Base-by-base conservation (phyloP, 805 yeast genomes). In the Starmera caribaea region DNA sequence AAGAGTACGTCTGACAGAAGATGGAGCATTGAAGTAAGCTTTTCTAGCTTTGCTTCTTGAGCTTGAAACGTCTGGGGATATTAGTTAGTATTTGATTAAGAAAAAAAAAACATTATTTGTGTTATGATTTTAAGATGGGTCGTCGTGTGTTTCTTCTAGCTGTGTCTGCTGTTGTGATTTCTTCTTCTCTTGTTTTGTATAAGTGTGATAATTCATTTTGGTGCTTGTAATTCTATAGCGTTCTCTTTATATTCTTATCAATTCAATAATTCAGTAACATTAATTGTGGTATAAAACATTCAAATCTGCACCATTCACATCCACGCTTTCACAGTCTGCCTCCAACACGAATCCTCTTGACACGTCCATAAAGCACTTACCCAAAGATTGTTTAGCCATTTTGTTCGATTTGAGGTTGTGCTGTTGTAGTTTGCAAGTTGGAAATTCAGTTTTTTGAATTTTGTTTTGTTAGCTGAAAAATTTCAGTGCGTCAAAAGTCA, bases 21-120 rank as follows among this genome's bases (percentile, higher is more conserved):
- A 90, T 64, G 97, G 94, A 59, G 98, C 94, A 63, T 76, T 76
- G 90, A 92, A 92, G 83, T 92, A 85, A 72, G 97, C 97, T 86
- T 92, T 92, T 85, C 98, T 89, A 71, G 97, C 79, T 83, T 92
- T 92, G 73, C 95, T 84, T 80, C 98, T 92, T 68, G 96, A 89
- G 70, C 95, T 81, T 64, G 98, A 88, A 72, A 92, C 97, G 96
- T 92, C 96, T 84, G 50, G 38, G 38, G 28, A 38, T 32, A 34
- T 27, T 26, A 40, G 66, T 65, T 62, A 61, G 65, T 57, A 57
- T 32, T 29, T n/a, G 16, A 34, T 10, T 16, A 27, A 16, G 8
- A 15, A 32, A 15, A 37, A 26, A 21, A 26, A n/a, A 16, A 27
- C 33, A 32, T 21, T 13, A 21, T 15, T 8, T 14, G 31, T 14